These are phyloP conservation scores for Rhizoctonia solani DNA, from an alignment of 1,284 basidiomycete species.

Conservation along the genomic window DNA sequence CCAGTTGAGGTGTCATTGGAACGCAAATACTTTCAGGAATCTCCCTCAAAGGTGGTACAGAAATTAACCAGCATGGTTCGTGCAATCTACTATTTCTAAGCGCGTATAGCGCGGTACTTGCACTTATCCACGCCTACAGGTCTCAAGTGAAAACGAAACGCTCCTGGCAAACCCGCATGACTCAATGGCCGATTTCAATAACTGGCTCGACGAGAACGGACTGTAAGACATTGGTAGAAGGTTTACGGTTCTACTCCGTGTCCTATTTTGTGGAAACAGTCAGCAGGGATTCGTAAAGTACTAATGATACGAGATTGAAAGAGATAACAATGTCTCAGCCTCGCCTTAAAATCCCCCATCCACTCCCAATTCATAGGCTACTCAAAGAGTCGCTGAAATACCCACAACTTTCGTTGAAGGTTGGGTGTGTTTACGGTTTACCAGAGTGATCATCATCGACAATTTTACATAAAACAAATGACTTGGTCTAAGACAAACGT, in stretches of 20 bases:
- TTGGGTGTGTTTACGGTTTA: conserved; percentile 36
- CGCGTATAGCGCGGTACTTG: background rate
- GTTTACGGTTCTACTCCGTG: background rate
- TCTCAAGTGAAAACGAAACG: background rate
- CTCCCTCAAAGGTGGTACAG: no score
- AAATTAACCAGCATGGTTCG: no score
- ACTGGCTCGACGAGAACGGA: conserved; percentile 30
- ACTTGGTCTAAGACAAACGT: conserved; percentile 5
- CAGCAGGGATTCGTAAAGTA: background rate
- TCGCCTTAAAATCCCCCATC: conserved; percentile 34
- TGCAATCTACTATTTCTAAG: no score
- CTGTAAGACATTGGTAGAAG: background rate
- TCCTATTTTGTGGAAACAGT: background rate
- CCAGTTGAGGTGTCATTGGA: background rate
- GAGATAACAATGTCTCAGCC: conserved; percentile 18
- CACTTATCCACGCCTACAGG: conserved; percentile 1
- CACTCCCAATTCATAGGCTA: conserved; percentile 28
- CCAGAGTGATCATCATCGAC: conserved; percentile 34
- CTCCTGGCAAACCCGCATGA: background rate
- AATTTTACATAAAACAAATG: background rate
- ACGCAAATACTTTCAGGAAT: no score
- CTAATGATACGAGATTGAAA: background rate
- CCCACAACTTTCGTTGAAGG: background rate
- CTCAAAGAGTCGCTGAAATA: background rate
- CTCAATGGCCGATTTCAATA: conserved; percentile 24